Base-by-base conservation (phyloP, 2,329 filamentous ascomycete species). In the Diaporthe nobilis region DNA sequence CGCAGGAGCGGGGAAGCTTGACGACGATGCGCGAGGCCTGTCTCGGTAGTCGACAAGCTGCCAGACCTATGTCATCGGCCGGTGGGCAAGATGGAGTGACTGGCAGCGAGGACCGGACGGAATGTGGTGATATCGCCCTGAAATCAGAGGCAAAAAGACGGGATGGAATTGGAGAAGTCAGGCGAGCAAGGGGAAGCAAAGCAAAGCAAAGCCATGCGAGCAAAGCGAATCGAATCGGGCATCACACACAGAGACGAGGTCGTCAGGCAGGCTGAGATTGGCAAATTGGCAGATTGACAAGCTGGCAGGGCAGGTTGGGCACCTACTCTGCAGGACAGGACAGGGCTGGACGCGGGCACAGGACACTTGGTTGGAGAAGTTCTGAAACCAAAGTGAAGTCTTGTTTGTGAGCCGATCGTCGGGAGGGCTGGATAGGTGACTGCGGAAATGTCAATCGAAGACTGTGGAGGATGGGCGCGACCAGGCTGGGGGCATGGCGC, bases 1-100 rank as follows among this genome's bases (percentile, higher is more conserved):
- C n/a, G 17, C n/a, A 34, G 37, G 42, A 49, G 75, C 68, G 75
- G 75, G 75, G 75, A 75, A 77, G 37, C 58, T 34, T 63, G 73
- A 39, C 34, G 60, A 53, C 28, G 53, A 72, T 72, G 47, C 31
- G 55, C 51, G 51, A 37, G 47, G 53, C 37, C 44, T n/a, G 61
- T 57, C 71, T 76, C 65, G 72, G 75, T 65, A 72, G 75, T 65
- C 39, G 58, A 47, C 31, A 44, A 55, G 22, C 57, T 34, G 67
- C 67, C 75, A 76, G 34, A 34, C n/a, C 34, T 61, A 25, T 68
- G 44, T 28, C 49, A 42, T 47, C 55, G 37, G 39, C 67, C n/a
- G 25, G 34, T 10, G 61, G 39, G 44, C 37, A 22, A 51, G 49
- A 53, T 53, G 25, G 37, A 39, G 51, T 51, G 67, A 60, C 49